Evolutionary conservation across 345 rosid species (phyloP), one percentile per base, ranked within the genome.

Genomic region (Rhodamnia rubescens): DNA sequence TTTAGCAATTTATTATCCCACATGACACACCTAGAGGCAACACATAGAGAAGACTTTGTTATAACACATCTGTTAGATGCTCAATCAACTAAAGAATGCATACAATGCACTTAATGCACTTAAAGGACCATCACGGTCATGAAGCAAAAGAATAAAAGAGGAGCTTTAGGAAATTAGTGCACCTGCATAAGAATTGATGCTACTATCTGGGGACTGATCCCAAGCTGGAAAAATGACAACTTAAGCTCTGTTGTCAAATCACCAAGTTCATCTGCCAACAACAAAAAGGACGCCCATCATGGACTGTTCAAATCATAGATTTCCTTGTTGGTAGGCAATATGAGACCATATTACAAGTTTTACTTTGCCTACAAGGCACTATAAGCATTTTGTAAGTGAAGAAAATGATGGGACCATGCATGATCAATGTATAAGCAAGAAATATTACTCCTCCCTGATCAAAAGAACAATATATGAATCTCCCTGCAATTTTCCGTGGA

Each of bases 141-240:
- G 44, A 22, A 83, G 75, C 24, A 4, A 82, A 8, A 52, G 26
- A 1, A 82, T 53, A 20, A 27, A 85, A 74, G 75, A 89, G 44
- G 74, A 84, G 87, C 74, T 54, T 54, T 26, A 20, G 54, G 84
- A 85, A 51, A 42, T n/a, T n/a, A 42, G 47, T 59, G 85, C 84
- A 97, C 98, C 98, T 95, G 98, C 98, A 95, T 94, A 82, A 95
- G 84, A 84, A 97, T 95, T 26, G 97, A 97, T 87, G 97, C 97
- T 75, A 95, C 87, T 32, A 94, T 97, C 90, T 93, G 97, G 51
- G 98, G 99, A 91, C 96, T 95, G 89, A 95, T 95, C 85, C 99
- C 99, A 88, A 97, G 99, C 93, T 95, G 99, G 86, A 97, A 97
- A 86, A 94, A 87, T 2, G 98, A 97, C 88, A 97, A 92, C 92